phyloP scores from a whole-genome alignment of 2,329 filamentous ascomycete genomes.

The Ustulina deusta region DNA sequence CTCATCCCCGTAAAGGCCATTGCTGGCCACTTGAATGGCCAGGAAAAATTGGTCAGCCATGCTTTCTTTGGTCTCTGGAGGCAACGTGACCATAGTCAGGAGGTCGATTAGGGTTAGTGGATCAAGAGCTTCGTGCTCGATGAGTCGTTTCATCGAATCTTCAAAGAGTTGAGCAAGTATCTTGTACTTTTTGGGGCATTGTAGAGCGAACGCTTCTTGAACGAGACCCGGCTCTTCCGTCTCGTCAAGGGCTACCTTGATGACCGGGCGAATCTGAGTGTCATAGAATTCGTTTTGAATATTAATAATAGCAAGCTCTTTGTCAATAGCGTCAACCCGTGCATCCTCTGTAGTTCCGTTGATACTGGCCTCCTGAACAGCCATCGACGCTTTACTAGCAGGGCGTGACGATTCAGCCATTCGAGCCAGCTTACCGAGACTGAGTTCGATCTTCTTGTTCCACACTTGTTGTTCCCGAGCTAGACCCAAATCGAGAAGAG shows the following conservation, averaged over 20 bases:
- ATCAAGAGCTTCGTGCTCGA: constrained; percentile 79
- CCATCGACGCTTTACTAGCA: constrained; percentile 48
- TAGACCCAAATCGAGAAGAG: constrained; percentile 76
- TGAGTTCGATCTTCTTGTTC: constrained; percentile 94
- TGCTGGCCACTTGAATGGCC: constrained; percentile 73
- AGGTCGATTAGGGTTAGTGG: constrained; percentile 75
- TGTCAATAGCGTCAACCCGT: constrained; percentile 66
- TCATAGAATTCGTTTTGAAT: constrained; percentile 84
- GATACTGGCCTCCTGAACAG: constrained; percentile 45
- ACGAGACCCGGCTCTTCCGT: constrained; percentile 82
- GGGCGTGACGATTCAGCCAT: constrained; percentile 69
- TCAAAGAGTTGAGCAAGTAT: constrained; percentile 79
- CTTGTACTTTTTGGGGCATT: constrained; percentile 69
- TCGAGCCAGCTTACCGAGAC: constrained; percentile 83
- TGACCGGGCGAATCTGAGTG: constrained; percentile 72
- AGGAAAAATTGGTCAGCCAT: constrained; percentile 78
- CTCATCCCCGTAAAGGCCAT: constrained; percentile 66
- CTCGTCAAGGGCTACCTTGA: constrained; percentile 80
- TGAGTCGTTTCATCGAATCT: constrained; percentile 74
- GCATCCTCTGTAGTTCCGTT: constrained; percentile 46
- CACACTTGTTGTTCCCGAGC: constrained; percentile 82
- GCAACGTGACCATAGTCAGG: constrained; percentile 76
- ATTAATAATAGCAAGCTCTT: constrained; percentile 74
- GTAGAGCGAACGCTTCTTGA: constrained; percentile 72
- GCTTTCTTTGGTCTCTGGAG: constrained; percentile 62